Conservation (phyloP, 805 yeast species). For the Nematodospora valgi region DNA sequence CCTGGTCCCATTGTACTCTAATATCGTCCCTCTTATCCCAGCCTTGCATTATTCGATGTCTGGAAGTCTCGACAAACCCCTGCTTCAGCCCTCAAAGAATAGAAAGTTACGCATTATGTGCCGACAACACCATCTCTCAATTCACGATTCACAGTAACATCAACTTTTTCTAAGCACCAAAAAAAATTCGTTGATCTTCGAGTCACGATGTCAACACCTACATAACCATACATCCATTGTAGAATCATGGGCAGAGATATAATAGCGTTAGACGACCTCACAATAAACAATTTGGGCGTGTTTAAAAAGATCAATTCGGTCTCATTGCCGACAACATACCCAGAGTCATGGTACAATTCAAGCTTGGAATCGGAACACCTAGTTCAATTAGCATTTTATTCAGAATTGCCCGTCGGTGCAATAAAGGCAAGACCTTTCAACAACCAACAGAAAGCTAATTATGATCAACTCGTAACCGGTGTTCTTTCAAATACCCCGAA, state of each 20-base stretch:
- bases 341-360: constrained; percentile 50
- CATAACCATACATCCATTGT: too few species aligned
- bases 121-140: too few species aligned
- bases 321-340: constrained; percentile 49
- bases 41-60: too few species aligned
- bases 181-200: too few species aligned
- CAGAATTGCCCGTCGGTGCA: constrained; percentile 81
- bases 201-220: too few species aligned
- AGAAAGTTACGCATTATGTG: too few species aligned
- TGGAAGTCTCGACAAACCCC: too few species aligned
- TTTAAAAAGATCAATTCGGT: constrained; percentile 54
- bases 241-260: constrained; percentile 34
- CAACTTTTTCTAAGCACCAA: too few species aligned
- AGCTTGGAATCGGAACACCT: constrained; percentile 48
- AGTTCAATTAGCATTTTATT: constrained; percentile 58
- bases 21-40: too few species aligned
- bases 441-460: constrained; percentile 30
- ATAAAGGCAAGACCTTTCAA: constrained; percentile 54
- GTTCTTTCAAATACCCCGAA: constrained; percentile 38
- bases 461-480: constrained; percentile 15
- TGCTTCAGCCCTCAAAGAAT: too few species aligned
- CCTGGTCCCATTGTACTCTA: too few species aligned
- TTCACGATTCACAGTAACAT: too few species aligned
- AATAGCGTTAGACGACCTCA: constrained; percentile 55
- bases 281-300: constrained; percentile 56